Evolutionary conservation across 2,329 filamentous ascomycete species (phyloP).

Genomic region (Ascochyta koolunga): DNA sequence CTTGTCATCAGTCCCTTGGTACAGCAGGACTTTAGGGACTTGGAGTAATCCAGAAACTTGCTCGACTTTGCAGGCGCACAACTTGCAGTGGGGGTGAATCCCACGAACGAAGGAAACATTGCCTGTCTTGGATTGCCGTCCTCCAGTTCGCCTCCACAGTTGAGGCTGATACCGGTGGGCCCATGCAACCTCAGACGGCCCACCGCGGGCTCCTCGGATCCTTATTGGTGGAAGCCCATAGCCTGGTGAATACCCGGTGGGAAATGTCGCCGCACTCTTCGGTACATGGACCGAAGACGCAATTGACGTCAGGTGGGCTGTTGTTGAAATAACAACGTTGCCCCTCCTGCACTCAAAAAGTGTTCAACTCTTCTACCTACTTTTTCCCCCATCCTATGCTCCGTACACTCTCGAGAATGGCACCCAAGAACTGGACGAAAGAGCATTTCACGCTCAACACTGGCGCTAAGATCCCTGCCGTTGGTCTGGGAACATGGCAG

Average conservation of each 20-base stretch:
- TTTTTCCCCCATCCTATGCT: conserved; percentile 23
- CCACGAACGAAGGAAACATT: conserved; percentile 7
- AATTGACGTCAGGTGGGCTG: conserved; percentile 21
- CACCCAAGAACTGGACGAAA: conserved; percentile 47
- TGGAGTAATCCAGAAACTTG: background rate
- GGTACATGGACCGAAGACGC: conserved; percentile 12
- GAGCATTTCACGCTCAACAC: conserved; percentile 48
- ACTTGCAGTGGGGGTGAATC: conserved; percentile 1
- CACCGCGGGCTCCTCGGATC: conserved; percentile 8
- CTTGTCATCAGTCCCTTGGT: too few relatives aligned
- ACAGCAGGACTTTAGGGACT: too few relatives aligned
- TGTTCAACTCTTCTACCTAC: background rate
- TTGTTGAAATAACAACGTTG: conserved; percentile 10
- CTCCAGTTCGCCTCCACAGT: conserved; percentile 5
- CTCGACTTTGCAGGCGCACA: background rate
- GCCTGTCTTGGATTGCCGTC: background rate
- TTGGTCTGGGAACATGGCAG: conserved; percentile 82
- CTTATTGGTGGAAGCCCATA: conserved; percentile 6
- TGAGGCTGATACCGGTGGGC: conserved; percentile 13
- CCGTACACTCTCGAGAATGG: conserved; percentile 37
- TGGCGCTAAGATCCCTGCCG: conserved; percentile 76
- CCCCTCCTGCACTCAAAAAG: conserved; percentile 1
- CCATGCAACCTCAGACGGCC: conserved; percentile 3
- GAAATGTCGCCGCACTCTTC: conserved; percentile 13
- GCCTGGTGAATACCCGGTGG: conserved; percentile 11